These are phyloP conservation scores for Gossypium rotundifolium DNA, from an alignment of 345 rosid species.

Conservation along the genomic window DNA sequence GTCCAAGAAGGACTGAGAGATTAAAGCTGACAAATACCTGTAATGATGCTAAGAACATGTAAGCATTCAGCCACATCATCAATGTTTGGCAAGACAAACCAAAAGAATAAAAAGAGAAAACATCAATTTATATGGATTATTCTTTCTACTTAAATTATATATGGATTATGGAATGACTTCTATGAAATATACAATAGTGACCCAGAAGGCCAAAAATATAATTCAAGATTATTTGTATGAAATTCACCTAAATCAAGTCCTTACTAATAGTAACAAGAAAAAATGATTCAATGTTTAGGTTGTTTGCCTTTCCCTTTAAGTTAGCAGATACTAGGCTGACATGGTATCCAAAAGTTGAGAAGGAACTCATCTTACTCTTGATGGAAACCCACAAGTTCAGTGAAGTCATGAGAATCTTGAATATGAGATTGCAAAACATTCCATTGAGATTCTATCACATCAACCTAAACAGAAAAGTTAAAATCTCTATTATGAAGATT, in stretches of 20 bases:
- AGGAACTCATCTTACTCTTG: constrained; percentile 57
- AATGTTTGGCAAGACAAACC: background rate
- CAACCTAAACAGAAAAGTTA: constrained; percentile 47
- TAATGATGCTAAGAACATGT: constrained; percentile 10
- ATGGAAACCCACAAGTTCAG: constrained; percentile 91
- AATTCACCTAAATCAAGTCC: constrained; percentile 3
- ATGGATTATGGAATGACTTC: background rate
- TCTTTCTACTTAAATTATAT: background rate
- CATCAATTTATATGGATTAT: background rate
- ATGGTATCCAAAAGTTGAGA: background rate
- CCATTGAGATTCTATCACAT: constrained; percentile 99
- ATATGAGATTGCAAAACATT: constrained; percentile 80
- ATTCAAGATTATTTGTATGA: background rate
- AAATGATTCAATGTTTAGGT: background rate
- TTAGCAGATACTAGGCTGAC: background rate
- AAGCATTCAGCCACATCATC: constrained; percentile 7
- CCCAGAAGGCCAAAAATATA: background rate
- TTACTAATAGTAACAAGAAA: background rate
- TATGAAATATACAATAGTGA: background rate
- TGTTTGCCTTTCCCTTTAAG: constrained; percentile 7
- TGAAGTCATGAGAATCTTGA: constrained; percentile 85
- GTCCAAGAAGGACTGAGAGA: constrained; percentile 95
- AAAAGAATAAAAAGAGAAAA: background rate
- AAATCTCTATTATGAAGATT: background rate
- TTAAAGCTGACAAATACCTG: constrained; percentile 94